These are phyloP conservation scores for Neurospora intermedia DNA, from an alignment of 495 filamentous ascomycete genomes.

Conservation along the genomic window DNA sequence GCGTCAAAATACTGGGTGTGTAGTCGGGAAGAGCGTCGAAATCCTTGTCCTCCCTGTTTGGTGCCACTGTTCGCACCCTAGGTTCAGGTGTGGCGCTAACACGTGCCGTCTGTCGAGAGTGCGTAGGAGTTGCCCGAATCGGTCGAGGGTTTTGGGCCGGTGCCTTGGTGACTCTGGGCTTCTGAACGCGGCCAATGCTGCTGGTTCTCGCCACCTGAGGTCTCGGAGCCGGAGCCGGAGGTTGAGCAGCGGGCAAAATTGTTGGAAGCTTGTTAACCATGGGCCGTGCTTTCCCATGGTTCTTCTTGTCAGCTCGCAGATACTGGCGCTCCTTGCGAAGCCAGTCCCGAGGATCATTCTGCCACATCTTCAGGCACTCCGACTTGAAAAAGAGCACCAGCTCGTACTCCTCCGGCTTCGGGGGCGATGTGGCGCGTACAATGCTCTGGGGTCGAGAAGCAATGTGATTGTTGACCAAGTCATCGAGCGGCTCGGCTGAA, in stretches of 20 bases:
- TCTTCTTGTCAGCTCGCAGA: slow-evolving; percentile 39
- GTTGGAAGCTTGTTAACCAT: slow-evolving; percentile 17
- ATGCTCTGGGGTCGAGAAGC: slow-evolving; percentile 47
- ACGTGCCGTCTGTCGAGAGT: slow-evolving; percentile 22
- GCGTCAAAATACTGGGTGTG: slow-evolving; percentile 59
- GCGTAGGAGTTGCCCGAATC: slow-evolving; percentile 17
- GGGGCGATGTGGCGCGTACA: slow-evolving; percentile 48
- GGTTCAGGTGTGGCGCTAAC: slow-evolving; percentile 38
- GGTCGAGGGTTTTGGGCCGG: slow-evolving; percentile 19
- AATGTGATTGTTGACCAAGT: slow-evolving; percentile 54
- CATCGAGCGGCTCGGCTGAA: slow-evolving; percentile 26
- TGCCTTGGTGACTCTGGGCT: slow-evolving; percentile 14
- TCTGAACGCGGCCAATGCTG: slow-evolving; percentile 35
- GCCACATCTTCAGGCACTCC: slow-evolving; percentile 48
- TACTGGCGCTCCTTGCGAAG: slow-evolving; percentile 51
- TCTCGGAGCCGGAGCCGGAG: slow-evolving; percentile 15
- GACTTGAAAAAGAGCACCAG: slow-evolving; percentile 57
- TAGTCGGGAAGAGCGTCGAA: slow-evolving; percentile 69
- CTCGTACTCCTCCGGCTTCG: slow-evolving; percentile 58
- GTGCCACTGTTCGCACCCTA: slow-evolving; percentile 28
- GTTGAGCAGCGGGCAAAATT: slow-evolving; percentile 35
- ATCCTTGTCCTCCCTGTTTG: slow-evolving; percentile 74
- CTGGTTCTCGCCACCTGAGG: slow-evolving; percentile 32
- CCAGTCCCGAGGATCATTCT: slow-evolving; percentile 49
- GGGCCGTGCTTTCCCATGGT: slow-evolving; percentile 17